Conservation (phyloP, 441 rosid species). For the Manihot esculenta region DNA sequence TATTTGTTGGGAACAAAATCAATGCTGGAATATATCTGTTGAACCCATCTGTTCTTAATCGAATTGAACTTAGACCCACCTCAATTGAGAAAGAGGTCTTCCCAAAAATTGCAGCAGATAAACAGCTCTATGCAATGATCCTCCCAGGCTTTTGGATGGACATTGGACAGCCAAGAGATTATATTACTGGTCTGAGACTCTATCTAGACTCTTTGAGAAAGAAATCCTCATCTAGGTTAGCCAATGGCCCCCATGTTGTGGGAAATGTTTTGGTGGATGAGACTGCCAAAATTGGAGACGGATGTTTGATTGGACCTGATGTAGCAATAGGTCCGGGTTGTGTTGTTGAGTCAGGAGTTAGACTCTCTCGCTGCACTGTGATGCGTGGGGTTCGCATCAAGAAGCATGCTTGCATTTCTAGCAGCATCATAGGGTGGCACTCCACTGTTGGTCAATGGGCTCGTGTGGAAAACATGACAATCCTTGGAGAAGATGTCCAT, state of each 20-base stretch:
- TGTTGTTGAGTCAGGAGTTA: constrained; percentile 83
- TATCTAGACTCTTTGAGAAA: constrained; percentile 78
- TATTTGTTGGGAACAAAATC: constrained; percentile 88
- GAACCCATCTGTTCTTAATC: constrained; percentile 80
- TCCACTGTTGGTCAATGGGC: constrained; percentile 93
- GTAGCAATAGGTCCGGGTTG: constrained; percentile 93
- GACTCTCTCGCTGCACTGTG: constrained; percentile 84
- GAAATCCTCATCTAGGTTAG: constrained; percentile 55
- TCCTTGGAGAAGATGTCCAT: constrained; percentile 86
- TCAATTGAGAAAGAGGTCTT: constrained; percentile 94
- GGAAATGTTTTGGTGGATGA: constrained; percentile 88
- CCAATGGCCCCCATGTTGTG: constrained; percentile 56
- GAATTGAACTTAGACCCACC: constrained; percentile 84
- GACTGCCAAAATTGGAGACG: constrained; percentile 82
- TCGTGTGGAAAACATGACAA: constrained; percentile 87
- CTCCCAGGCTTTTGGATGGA: constrained; percentile 99
- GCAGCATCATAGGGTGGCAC: constrained; percentile 95
- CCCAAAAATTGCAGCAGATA: constrained; percentile 81
- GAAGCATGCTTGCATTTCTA: constrained; percentile 86
- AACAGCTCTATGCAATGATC: constrained; percentile 79
- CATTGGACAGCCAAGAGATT: constrained; percentile 94
- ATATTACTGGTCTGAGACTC: constrained; percentile 81
- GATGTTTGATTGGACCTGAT: constrained; percentile 86
- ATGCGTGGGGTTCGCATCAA: constrained; percentile 92
- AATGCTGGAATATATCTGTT: constrained; percentile 89